phyloP scores from a whole-genome alignment of 331 rosid species.

The Saraca asoca region DNA sequence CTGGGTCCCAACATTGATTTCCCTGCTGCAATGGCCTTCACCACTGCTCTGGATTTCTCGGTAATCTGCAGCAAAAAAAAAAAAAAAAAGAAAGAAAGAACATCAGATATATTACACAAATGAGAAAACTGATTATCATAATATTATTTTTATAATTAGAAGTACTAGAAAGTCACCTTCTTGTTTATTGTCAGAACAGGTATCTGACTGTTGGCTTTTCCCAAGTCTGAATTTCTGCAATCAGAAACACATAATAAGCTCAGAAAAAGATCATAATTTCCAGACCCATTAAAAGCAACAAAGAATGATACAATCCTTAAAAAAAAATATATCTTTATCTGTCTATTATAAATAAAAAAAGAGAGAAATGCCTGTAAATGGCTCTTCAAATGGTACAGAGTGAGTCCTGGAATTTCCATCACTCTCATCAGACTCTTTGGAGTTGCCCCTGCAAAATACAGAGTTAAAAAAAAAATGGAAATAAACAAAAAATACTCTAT shows the following conservation, averaged over 20 bases:
- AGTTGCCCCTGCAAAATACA: slow-evolving; percentile 76
- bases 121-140: slow-evolving; percentile 27
- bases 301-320: slow-evolving; percentile 30
- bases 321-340: neutral
- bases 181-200: slow-evolving; percentile 53
- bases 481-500: slow-evolving; percentile 13
- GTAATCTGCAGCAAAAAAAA: slow-evolving; percentile 46
- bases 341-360: too few relatives aligned
- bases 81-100: too few relatives aligned
- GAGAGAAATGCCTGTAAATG: slow-evolving; percentile 78
- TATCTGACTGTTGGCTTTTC: slow-evolving; percentile 65
- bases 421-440: slow-evolving; percentile 90
- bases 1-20: slow-evolving; percentile 51
- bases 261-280: slow-evolving; percentile 23
- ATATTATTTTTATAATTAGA: slow-evolving; percentile 14
- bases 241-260: slow-evolving; percentile 27
- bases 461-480: neutral
- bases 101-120: neutral
- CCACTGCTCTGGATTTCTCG: slow-evolving; percentile 56
- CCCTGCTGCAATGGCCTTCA: slow-evolving; percentile 54
- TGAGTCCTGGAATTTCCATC: slow-evolving; percentile 90
- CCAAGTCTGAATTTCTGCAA: slow-evolving; percentile 88
- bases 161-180: slow-evolving; percentile 54
- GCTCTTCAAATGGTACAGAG: slow-evolving; percentile 95
- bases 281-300: neutral